Percentiles rank a stretch among this genome's conserved stretches.
Conservation (phyloP, 768 basidiomycete species). For the Termitomyces heimii region DNA sequence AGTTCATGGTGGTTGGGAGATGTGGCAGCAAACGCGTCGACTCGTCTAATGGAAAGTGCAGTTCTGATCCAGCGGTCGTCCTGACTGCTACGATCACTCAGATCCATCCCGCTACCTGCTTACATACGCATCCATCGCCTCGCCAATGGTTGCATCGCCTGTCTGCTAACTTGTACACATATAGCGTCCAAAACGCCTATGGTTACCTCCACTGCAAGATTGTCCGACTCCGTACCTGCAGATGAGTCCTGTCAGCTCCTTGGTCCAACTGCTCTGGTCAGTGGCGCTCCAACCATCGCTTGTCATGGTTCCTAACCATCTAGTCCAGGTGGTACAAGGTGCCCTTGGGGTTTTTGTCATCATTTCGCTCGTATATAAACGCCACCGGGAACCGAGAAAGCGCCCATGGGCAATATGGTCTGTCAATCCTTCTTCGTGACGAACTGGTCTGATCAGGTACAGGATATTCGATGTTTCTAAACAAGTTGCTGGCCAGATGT, state of each 20-base stretch:
- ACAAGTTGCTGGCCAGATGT: slow-evolving; percentile 82
- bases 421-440: slow-evolving; percentile 16
- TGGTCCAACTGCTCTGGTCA: slow-evolving; percentile 46
- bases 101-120: neutral
- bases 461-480: slow-evolving; percentile 94
- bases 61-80: no score
- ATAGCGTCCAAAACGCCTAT: slow-evolving; percentile 3
- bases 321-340: slow-evolving; percentile 69
- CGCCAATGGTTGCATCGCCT: neutral
- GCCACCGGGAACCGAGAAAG: slow-evolving; percentile 79
- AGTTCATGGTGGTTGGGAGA: slow-evolving; percentile 31
- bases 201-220: neutral
- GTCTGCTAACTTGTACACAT: neutral
- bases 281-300: slow-evolving; percentile 20
- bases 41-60: neutral
- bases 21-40: neutral
- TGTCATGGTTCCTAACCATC: slow-evolving; percentile 44
- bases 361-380: slow-evolving; percentile 78
- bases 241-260: slow-evolving; percentile 50
- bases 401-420: slow-evolving; percentile 94
- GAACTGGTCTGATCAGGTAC: slow-evolving; percentile 9
- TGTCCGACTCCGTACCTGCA: slow-evolving; percentile 26
- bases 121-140: slow-evolving; percentile 7
- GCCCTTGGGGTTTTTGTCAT: slow-evolving; percentile 92
- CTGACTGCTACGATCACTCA: no score